Percentiles rank a stretch among this genome's conserved stretches.
phyloP scores from a whole-genome alignment of 2,329 filamentous ascomycete species.

The Pseudopithomyces chartarum region DNA sequence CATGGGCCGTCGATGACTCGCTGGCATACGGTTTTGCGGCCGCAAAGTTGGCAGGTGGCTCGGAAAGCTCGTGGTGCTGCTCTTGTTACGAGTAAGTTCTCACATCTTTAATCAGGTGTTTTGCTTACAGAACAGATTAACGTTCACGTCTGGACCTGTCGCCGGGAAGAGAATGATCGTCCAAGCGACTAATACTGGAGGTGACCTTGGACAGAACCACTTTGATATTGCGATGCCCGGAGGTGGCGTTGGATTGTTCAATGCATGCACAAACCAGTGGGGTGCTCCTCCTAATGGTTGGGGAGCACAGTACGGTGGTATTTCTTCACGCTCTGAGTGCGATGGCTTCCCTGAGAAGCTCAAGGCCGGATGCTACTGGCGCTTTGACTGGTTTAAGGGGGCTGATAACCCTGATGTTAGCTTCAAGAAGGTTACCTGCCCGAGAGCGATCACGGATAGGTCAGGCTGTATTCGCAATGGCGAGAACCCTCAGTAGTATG shows the following conservation, averaged over 20 bases:
- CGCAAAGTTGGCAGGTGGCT: slow-evolving; percentile 59
- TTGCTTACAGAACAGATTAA: slow-evolving; percentile 47
- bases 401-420: slow-evolving; percentile 40
- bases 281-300: slow-evolving; percentile 40
- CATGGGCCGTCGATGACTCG: slow-evolving; percentile 63
- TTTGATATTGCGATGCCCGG: slow-evolving; percentile 47
- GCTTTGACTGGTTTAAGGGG: slow-evolving; percentile 43
- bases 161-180: slow-evolving; percentile 67
- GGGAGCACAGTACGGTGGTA: slow-evolving; percentile 43
- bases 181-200: slow-evolving; percentile 66
- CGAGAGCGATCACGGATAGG: slow-evolving; percentile 36
- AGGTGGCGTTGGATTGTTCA: slow-evolving; percentile 43
- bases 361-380: slow-evolving; percentile 43
- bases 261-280: slow-evolving; percentile 40
- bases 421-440: slow-evolving; percentile 42
- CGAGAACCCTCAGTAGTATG: slow-evolving; percentile 18
- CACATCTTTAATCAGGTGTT: neutral
- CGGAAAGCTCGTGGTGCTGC: slow-evolving; percentile 67
- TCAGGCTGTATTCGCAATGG: slow-evolving; percentile 34
- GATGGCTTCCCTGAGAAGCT: slow-evolving; percentile 41
- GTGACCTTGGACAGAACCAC: slow-evolving; percentile 43
- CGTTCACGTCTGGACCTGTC: slow-evolving; percentile 61
- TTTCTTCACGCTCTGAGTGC: slow-evolving; percentile 36
- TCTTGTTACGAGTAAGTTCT: slow-evolving; percentile 60
- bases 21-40: slow-evolving; percentile 71